These are phyloP conservation scores for Chalciporus piperatus DNA, from an alignment of 768 basidiomycete species.

Conservation along the genomic window DNA sequence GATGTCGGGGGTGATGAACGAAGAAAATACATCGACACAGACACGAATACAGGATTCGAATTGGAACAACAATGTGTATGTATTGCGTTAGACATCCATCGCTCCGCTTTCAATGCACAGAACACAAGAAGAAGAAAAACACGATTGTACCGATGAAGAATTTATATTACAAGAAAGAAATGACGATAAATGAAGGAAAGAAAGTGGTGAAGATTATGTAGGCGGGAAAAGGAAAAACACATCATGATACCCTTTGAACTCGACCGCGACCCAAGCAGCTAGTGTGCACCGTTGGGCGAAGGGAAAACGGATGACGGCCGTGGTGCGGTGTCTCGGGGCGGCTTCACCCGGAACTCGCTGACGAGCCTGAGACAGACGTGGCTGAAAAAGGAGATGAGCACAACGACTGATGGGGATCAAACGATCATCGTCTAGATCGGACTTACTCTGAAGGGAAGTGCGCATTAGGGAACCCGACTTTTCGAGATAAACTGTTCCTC, in stretches of 20 bases:
- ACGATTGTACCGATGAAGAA: slow-evolving; percentile 9
- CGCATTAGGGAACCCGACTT: slow-evolving; percentile 95
- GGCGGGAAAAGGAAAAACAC: too few species aligned
- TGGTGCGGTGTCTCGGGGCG: too few species aligned
- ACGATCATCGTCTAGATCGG: slow-evolving; percentile 4
- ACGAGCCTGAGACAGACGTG: slow-evolving; percentile 73
- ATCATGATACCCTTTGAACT: too few species aligned
- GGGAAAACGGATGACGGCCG: too few species aligned
- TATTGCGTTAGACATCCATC: slow-evolving; percentile 1
- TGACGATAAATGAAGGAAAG: slow-evolving; percentile 12
- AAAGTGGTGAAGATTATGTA: too few species aligned
- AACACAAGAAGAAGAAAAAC: slow-evolving; percentile 12
- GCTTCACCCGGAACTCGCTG: too few species aligned
- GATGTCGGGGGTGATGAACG: background rate
- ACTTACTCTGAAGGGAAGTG: slow-evolving; percentile 97
- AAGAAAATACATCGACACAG: background rate
- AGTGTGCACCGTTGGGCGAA: too few species aligned
- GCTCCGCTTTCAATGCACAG: slow-evolving; percentile 9
- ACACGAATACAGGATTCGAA: slow-evolving; percentile 13
- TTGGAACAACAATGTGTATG: slow-evolving; percentile 10
- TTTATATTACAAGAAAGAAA: slow-evolving; percentile 9
- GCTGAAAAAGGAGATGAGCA: slow-evolving; percentile 37
- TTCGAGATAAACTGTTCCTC: slow-evolving; percentile 85
- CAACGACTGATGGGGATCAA: background rate
- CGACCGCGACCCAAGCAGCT: too few species aligned